phyloP scores from a whole-genome alignment of 2,329 filamentous ascomycete genomes.

The Cyanodermella asteris region DNA sequence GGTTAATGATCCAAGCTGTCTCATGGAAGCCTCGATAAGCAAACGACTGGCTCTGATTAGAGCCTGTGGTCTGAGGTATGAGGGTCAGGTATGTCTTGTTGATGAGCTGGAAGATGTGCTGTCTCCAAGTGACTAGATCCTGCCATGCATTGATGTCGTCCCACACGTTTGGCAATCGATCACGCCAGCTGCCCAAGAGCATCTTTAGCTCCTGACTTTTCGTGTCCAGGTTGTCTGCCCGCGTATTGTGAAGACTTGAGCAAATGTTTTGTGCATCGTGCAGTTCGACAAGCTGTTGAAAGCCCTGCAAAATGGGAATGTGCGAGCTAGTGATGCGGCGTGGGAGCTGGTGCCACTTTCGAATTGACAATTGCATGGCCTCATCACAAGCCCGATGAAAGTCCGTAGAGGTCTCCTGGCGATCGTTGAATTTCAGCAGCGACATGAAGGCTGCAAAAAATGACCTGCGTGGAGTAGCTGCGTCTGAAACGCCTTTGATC shows the following conservation, averaged over 20 bases:
- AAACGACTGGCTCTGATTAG: slow-evolving; percentile 74
- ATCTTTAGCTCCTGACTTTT: slow-evolving; percentile 94
- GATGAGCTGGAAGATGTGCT: slow-evolving; percentile 96
- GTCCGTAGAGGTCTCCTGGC: slow-evolving; percentile 56
- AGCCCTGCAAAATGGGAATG: slow-evolving; percentile 85
- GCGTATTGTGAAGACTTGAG: slow-evolving; percentile 69
- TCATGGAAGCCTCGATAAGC: slow-evolving; percentile 96
- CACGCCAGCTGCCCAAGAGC: slow-evolving; percentile 81
- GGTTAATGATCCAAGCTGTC: slow-evolving; percentile 98
- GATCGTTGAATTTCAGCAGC: slow-evolving; percentile 78
- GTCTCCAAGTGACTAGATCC: slow-evolving; percentile 96
- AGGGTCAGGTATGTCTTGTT: slow-evolving; percentile 81
- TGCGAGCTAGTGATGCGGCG: slow-evolving; percentile 85
- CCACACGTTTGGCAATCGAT: slow-evolving; percentile 91
- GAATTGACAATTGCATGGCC: slow-evolving; percentile 86
- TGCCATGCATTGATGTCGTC: slow-evolving; percentile 99
- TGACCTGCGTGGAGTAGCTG: slow-evolving; percentile 73
- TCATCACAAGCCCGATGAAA: slow-evolving; percentile 88
- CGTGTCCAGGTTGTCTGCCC: slow-evolving; percentile 61
- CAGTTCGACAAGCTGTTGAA: slow-evolving; percentile 90
- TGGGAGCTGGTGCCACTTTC: slow-evolving; percentile 98
- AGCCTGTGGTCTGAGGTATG: slow-evolving; percentile 57
- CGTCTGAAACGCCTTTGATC: slow-evolving; percentile 94
- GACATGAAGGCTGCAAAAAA: slow-evolving; percentile 99
- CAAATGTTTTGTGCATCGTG: slow-evolving; percentile 97